Evolutionary conservation across 2,329 filamentous ascomycete genomes (phyloP), one percentile per base, ranked within the genome.

Genomic region (Aureobasidium sp.): DNA sequence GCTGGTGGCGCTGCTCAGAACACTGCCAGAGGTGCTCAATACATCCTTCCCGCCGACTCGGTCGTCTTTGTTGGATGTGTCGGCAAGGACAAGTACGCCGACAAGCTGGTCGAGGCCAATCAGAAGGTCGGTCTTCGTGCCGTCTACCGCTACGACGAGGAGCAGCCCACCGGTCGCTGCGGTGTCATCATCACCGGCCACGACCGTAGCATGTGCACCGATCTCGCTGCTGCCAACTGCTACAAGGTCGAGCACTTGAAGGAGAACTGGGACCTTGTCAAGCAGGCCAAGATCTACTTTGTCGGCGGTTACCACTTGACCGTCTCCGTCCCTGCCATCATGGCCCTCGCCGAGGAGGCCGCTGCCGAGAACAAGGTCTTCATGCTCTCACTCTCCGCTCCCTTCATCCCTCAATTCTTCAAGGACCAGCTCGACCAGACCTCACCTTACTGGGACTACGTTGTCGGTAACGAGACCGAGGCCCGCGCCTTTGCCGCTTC

Each of bases 291-390:
- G 67, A 79, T 86, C 64, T 96, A 85, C 79, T 98, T 95, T 67
- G 84, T 98, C 58, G 93, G 93, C 66, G 93, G 93, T 40, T 98
- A 90, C 78, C 93, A 98, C 78, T 81, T 98, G 77, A 98, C 93
- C 37, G 93, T 98, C 66, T 95, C 85, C 73, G 89, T 91, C 39
- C 84, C 86, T 19, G 91, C 93, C 60, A 90, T 95, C 68, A 77
- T 90, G 78, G 88, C 90, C 60, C 80, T 98, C 44, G 91, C 86
- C 61, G 85, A 95, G 72, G 87, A 97, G 74, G 91, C 93, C 55
- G 90, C 89, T 34, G 75, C 79, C 60, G 83, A 88, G 71, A 85
- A 97, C 80, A 98, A 98, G 83, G 78, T 79, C 58, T 95, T 97
- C 71, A 82, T 90, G 63, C 83, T 98, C 63, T 94, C 90, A 62